Evolutionary conservation across 352 stramenopile species (phyloP), one percentile per base, ranked within the genome.

Genomic region (Blastocystis hominis): DNA sequence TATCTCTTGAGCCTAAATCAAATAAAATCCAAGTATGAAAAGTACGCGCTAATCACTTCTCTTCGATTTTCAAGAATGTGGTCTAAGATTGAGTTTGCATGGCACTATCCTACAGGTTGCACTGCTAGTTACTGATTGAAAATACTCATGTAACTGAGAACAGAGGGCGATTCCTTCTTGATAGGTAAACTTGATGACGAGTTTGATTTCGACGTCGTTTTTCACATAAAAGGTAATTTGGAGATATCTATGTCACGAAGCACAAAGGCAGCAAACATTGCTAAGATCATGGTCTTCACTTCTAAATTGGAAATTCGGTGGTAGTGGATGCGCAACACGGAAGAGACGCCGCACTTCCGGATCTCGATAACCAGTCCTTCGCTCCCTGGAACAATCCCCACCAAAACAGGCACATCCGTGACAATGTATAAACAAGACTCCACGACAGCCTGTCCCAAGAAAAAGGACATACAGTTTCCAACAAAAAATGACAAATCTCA

Each of bases 201-300:
- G 24, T 64, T 66, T 84, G 3, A 84, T 61, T 53, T 64, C 30
- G 0, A 53, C n/a, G 53, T 69, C 38, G 2, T 68, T 68, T 24
- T 84, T 64, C 38, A 64, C 72, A 54, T 69, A 61, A 46, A 84
- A 84, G 24, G 36, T 46, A 15, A 84, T 36, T 47, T 66, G 53
- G 34, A 84, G 30, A 64, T 54, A 84, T 53, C 72, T 84, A 84
- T n/a, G 46, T 17, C 54, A 59, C 38, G 20, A 42, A 66, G 4
- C 13, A 46, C 47, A 42, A 44, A 15, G 17, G 42, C 0, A n/a
- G 10, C 46, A n/a, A 34, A 84, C 72, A 66, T 30, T 9, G 72
- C 66, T n/a, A 64, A 15, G 36, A 84, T 53, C 36, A 54, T 24
- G 42, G 34, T 68, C 9, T 15, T 54, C 5, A 84, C 17, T 6